Percentiles rank a stretch among this genome's conserved stretches.
phyloP scores from a whole-genome alignment of 176 grass and related monocot genomes.

The Melocanna baccifera region DNA sequence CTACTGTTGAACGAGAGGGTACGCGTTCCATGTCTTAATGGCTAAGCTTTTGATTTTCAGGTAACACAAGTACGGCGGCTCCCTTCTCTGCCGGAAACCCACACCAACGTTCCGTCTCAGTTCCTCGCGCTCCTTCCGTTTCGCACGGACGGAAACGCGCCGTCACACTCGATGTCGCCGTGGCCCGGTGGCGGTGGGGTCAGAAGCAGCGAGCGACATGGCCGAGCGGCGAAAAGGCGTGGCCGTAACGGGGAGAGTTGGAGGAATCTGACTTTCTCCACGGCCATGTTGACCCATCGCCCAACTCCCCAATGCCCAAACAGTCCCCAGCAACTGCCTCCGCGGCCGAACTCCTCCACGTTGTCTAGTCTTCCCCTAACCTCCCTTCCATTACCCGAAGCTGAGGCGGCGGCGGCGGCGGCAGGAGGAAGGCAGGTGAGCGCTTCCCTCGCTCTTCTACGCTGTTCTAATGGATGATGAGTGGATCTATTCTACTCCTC shows the following conservation, averaged over 20 bases:
- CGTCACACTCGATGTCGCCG: neutral
- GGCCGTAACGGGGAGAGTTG: neutral
- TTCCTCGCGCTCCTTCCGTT: neutral
- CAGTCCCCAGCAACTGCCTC: neutral
- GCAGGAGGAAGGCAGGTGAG: conserved; percentile 35
- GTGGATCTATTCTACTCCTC: neutral
- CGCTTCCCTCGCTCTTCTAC: neutral
- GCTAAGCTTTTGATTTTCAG: neutral
- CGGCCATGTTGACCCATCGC: conserved; percentile 10
- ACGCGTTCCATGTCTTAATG: neutral
- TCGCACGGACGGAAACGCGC: neutral
- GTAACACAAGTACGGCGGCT: neutral
- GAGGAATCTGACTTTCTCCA: neutral
- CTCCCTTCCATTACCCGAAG: neutral
- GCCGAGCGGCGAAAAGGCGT: neutral
- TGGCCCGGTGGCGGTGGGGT: neutral
- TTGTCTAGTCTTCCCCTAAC: neutral
- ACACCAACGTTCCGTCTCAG: neutral
- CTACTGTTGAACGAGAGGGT: neutral
- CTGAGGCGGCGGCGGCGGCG: neutral
- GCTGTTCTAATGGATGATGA: neutral
- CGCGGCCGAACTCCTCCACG: neutral
- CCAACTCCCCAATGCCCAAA: neutral
- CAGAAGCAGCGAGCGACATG: neutral
- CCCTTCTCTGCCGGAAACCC: neutral